Conservation (phyloP, 306 rosid genomes). For the Cicer judaicum region DNA sequence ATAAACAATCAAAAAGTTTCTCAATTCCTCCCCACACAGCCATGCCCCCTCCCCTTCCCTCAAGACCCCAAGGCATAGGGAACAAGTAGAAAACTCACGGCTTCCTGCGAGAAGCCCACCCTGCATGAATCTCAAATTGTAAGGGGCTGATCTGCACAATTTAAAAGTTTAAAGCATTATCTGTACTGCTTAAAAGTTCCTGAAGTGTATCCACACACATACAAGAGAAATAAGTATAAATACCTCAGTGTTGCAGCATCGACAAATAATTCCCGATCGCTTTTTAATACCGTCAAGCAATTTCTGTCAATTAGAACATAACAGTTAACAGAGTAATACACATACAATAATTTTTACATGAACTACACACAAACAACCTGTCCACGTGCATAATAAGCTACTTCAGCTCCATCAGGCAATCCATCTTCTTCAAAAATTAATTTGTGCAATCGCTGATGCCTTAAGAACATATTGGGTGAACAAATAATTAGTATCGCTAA, state of each 20-base stretch:
- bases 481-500: constrained; percentile 31
- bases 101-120: constrained; percentile 93
- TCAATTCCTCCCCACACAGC: constrained; percentile 34
- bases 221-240: constrained; percentile 43
- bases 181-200: constrained; percentile 27
- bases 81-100: constrained; percentile 71
- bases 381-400: constrained; percentile 96
- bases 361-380: constrained; percentile 67
- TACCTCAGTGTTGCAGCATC: constrained; percentile 92
- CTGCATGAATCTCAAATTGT: constrained; percentile 96
- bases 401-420: constrained; percentile 95
- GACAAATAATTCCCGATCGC: constrained; percentile 85
- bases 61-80: not conserved
- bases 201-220: constrained; percentile 20
- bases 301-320: constrained; percentile 65
- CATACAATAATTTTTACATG: constrained; percentile 40
- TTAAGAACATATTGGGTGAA: constrained; percentile 44
- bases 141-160: constrained; percentile 93
- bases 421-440: constrained; percentile 93
- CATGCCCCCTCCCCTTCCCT: not conserved
- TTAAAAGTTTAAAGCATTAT: constrained; percentile 43
- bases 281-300: constrained; percentile 90
- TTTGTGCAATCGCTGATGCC: constrained; percentile 87
- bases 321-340: constrained; percentile 38
- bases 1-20: constrained; percentile 36